Percentiles rank a stretch among this genome's conserved stretches.
Conservation (phyloP, 306 rosid species). For the Delonix regia region DNA sequence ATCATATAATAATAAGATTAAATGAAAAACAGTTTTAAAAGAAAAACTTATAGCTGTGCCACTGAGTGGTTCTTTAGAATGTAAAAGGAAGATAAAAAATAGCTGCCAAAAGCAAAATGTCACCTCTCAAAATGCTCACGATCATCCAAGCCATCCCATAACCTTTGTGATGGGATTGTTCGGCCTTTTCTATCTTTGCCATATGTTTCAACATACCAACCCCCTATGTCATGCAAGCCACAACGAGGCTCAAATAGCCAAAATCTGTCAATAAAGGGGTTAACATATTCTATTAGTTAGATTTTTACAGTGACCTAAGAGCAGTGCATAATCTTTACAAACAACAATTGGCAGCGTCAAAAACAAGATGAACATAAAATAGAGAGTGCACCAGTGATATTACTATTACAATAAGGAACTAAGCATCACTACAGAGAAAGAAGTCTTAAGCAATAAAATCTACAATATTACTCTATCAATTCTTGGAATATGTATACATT, state of each 20-base stretch:
- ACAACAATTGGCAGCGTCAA: conserved; percentile 18
- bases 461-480: conserved; percentile 24
- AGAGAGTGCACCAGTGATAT: conserved; percentile 3
- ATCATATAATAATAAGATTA: conserved; percentile 3
- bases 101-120: conserved; percentile 28
- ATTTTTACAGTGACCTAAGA: conserved; percentile 1
- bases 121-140: conserved; percentile 61
- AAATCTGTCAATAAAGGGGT: conserved; percentile 62
- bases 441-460: conserved; percentile 32
- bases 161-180: conserved; percentile 68
- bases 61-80: neutral
- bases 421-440: neutral
- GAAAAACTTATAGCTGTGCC: neutral
- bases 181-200: conserved; percentile 85
- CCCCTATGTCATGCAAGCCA: conserved; percentile 91
- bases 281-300: conserved; percentile 11
- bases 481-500: neutral
- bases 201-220: conserved; percentile 95
- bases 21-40: conserved; percentile 12
- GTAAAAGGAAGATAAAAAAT: conserved; percentile 22
- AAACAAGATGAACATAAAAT: neutral
- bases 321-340: conserved; percentile 19
- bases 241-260: conserved; percentile 99
- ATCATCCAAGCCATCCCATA: conserved; percentile 79
- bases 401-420: conserved; percentile 14